These are phyloP conservation scores for Proliferodiscus dingleyae DNA, from an alignment of 2,329 filamentous ascomycete species.

Conservation along the genomic window DNA sequence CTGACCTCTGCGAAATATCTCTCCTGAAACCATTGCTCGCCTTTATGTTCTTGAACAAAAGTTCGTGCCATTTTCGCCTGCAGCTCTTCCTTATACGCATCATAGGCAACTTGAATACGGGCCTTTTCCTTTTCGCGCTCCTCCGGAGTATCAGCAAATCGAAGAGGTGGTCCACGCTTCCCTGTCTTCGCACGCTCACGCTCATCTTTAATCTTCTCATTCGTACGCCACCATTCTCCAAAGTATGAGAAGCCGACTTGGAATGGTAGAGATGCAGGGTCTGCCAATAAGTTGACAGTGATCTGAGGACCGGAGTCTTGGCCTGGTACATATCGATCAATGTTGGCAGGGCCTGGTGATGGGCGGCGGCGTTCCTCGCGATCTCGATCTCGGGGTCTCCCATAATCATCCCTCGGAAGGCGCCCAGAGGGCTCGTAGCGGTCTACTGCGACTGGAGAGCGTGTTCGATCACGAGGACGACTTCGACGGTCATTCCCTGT, in stretches of 20 bases:
- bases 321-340: constrained; percentile 80
- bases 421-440: constrained; percentile 69
- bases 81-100: constrained; percentile 62
- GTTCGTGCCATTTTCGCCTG: constrained; percentile 76
- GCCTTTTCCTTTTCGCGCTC: constrained; percentile 75
- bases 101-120: constrained; percentile 68
- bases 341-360: constrained; percentile 60
- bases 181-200: constrained; percentile 68
- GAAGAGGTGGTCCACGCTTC: constrained; percentile 59
- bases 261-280: constrained; percentile 68
- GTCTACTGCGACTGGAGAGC: constrained; percentile 66
- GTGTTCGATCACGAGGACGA: constrained; percentile 56
- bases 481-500: constrained; percentile 52
- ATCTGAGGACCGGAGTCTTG: constrained; percentile 52
- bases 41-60: constrained; percentile 89
- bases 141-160: constrained; percentile 61
- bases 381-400: constrained; percentile 35
- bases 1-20: constrained; percentile 82
- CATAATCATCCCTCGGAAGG: constrained; percentile 60
- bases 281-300: constrained; percentile 61
- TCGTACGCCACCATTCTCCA: constrained; percentile 80
- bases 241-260: constrained; percentile 85
- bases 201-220: constrained; percentile 78
- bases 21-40: constrained; percentile 97
- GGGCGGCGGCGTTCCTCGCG: constrained; percentile 60